Conservation (phyloP, 192 early-diverging fungal species). For the Dispira parvispora region DNA sequence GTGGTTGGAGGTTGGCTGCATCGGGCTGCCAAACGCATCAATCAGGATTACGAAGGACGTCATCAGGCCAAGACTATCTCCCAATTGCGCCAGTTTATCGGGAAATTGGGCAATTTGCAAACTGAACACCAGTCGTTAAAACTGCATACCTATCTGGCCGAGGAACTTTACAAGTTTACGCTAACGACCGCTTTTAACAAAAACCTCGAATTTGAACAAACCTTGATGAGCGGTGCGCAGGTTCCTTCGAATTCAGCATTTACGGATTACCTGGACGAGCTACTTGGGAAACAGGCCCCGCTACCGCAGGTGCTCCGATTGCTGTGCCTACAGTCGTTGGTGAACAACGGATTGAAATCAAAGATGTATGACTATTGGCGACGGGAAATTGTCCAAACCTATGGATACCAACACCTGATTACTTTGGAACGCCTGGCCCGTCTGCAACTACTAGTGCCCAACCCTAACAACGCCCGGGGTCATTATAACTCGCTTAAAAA, state of each 20-base stretch:
- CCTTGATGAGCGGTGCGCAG: conserved; percentile 20
- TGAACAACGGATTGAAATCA: conserved; percentile 64
- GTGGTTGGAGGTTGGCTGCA: conserved; percentile 71
- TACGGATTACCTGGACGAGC: conserved; percentile 74
- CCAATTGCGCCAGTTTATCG: conserved; percentile 87
- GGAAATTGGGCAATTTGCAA: conserved; percentile 63
- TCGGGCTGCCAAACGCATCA: conserved; percentile 67
- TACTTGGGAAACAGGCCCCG: conserved; percentile 62
- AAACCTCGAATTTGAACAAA: conserved; percentile 80
- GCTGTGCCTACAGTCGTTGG: conserved; percentile 68
- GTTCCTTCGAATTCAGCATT: conserved; percentile 12
- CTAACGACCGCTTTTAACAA: conserved; percentile 66
- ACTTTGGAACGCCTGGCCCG: conserved; percentile 66
- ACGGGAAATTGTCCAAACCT: conserved; percentile 75
- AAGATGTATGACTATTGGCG: conserved; percentile 70
- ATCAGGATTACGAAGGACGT: conserved; percentile 73
- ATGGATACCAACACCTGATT: conserved; percentile 76
- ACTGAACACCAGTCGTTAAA: conserved; percentile 70
- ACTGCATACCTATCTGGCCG: conserved; percentile 32
- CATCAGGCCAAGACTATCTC: conserved; percentile 82
- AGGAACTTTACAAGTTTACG: conserved; percentile 64
- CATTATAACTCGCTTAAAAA: conserved; percentile 44
- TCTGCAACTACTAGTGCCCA: conserved; percentile 42
- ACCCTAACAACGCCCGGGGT: conserved; percentile 26
- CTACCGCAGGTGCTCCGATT: conserved; percentile 59